These are phyloP conservation scores for Gossypium davidsonii DNA, from an alignment of 441 rosid species.

Conservation along the genomic window DNA sequence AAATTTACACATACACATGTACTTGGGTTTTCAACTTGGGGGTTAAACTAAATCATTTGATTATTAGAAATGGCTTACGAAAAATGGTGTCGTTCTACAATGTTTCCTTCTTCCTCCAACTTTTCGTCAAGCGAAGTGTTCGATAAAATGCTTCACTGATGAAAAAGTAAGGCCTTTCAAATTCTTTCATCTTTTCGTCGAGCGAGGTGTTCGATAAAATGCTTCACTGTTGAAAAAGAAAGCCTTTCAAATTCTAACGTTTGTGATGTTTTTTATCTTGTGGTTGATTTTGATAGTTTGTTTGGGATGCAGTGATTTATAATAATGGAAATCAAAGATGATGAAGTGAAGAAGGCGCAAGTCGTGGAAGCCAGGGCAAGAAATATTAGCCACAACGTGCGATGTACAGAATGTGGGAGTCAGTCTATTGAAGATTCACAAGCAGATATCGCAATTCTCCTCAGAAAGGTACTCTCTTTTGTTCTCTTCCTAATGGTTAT, in stretches of 20 bases:
- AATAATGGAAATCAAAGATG: slow-evolving; percentile 50
- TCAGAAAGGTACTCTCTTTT: slow-evolving; percentile 48
- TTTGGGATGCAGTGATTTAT: neutral
- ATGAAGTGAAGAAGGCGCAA: slow-evolving; percentile 59
- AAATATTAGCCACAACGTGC: slow-evolving; percentile 84
- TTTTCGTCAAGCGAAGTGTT: too few species aligned
- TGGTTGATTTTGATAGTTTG: neutral
- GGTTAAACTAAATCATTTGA: neutral
- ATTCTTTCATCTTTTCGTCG: neutral
- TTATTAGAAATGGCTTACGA: neutral
- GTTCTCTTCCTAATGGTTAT: slow-evolving; percentile 10
- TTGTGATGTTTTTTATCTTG: neutral
- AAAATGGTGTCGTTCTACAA: neutral
- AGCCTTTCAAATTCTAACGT: neutral
- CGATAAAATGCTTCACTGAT: slow-evolving; percentile 20
- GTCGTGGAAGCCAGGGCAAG: slow-evolving; percentile 78
- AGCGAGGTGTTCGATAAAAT: slow-evolving; percentile 29
- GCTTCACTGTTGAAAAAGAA: slow-evolving; percentile 8
- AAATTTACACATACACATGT: neutral
- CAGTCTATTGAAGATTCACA: slow-evolving; percentile 98
- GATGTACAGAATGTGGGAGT: slow-evolving; percentile 94
- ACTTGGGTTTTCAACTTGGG: neutral
- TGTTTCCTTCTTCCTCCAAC: neutral
- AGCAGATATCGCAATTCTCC: slow-evolving; percentile 89
- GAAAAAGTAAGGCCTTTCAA: neutral